Base-by-base conservation (phyloP, 73 alveolate genomes). In the Uronychia setigera region DNA sequence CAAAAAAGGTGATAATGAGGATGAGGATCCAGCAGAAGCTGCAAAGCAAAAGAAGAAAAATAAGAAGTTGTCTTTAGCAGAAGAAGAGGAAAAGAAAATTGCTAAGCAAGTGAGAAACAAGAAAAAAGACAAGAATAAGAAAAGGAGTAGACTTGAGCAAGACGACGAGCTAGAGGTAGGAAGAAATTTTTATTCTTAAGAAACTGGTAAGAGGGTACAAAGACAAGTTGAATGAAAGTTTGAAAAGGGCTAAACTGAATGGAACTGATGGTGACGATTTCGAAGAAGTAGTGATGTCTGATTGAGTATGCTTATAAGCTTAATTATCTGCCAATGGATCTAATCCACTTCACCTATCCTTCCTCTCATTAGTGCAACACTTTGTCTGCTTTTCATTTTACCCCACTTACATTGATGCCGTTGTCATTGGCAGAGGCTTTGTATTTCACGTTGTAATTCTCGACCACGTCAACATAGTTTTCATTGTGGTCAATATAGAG, bases 61-160 rank as follows among this genome's bases (percentile, higher is more conserved):
- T 11, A 81, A 58, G 89, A 81, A 87, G 86, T 60, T 33, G 28
- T 31, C 33, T 25, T 35, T 26, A 30, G 33, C 59, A 19, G 79
- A 57, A 26, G 89, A 80, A 9, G 92, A 85, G 32, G 92, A 85
- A n/a, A 85, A 34, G 46, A 78, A 79, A n/a, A 77, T 79, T 31
- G 35, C 76, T 46, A 79, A 79, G 82, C 33, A 35, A 59, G 33
- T 79, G 5, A 77, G 58, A 74, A 77, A 59, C 35, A 78, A 31
- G 46, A 85, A 85, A 83, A 46, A 78, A 26, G 77, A 27, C 32
- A 46, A 78, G 58, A 85, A 79, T 78, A 77, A 79, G 35, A n/a
- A 58, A 28, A 1, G n/a, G 19, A 83, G 80, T 19, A 85, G 26
- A 67, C 79, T 29, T 11, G 33, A 83, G 31, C 81, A 77, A 57